Evolutionary conservation across 768 basidiomycete species (phyloP).

Genomic region (Trametes cinnabarina): DNA sequence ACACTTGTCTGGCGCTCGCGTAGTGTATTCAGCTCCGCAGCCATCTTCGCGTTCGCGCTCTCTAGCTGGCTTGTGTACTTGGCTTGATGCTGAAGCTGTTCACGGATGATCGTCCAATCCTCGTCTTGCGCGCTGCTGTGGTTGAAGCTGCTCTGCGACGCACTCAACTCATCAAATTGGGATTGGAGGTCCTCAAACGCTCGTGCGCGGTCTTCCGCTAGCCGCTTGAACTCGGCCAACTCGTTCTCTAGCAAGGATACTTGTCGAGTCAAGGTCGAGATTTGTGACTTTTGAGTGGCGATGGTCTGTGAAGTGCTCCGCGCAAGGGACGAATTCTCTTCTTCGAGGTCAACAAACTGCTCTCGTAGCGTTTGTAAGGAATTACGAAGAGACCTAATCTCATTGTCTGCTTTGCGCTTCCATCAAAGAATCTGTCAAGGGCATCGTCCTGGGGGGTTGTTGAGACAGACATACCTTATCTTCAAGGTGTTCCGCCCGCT

Average conservation of each 20-base stretch:
- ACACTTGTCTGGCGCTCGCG: conserved; percentile 57
- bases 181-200: conserved; percentile 46
- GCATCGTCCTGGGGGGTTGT: no score
- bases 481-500: conserved; percentile 47
- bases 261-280: conserved; percentile 47
- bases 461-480: conserved; percentile 72
- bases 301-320: conserved; percentile 50
- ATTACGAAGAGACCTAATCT: conserved; percentile 51
- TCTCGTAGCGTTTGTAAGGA: conserved; percentile 51
- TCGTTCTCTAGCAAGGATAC: conserved; percentile 48
- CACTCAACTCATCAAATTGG: conserved; percentile 45
- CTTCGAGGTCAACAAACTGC: conserved; percentile 60
- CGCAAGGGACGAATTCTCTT: conserved; percentile 48
- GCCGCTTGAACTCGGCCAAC: conserved; percentile 39
- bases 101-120: conserved; percentile 60
- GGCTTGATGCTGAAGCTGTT: conserved; percentile 67
- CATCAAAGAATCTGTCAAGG: no score
- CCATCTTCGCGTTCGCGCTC: conserved; percentile 52
- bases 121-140: conserved; percentile 43
- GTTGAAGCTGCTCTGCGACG: conserved; percentile 32
- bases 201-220: conserved; percentile 42
- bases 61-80: conserved; percentile 61
- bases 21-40: conserved; percentile 50
- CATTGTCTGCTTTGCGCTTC: conserved; percentile 49
- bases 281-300: conserved; percentile 49